Evolutionary conservation across 129 eudicot species (phyloP).

Genomic region (Artemisia annua): DNA sequence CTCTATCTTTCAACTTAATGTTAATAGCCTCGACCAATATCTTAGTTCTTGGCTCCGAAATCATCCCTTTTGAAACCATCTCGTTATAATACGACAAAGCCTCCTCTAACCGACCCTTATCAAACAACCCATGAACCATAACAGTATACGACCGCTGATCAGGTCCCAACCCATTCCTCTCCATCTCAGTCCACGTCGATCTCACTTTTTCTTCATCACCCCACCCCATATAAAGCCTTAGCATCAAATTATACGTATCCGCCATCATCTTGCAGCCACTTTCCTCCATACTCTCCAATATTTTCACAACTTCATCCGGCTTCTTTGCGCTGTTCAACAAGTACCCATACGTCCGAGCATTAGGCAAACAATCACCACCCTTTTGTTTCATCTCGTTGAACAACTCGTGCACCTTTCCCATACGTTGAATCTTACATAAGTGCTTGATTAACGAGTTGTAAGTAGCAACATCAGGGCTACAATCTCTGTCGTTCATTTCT

Average conservation of each 20-base stretch:
- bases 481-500: constrained; percentile 61
- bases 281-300: constrained; percentile 62
- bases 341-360: constrained; percentile 60
- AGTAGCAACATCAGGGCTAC: constrained; percentile 58
- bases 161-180: constrained; percentile 68
- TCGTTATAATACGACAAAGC: constrained; percentile 55
- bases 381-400: constrained; percentile 63
- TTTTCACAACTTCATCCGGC: constrained; percentile 50
- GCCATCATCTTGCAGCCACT: constrained; percentile 51
- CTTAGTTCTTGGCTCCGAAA: constrained; percentile 67
- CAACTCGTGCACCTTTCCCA: constrained; percentile 69
- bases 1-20: constrained; percentile 36
- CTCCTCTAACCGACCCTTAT: constrained; percentile 50
- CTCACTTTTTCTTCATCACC: constrained; percentile 43
- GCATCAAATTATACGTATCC: constrained; percentile 61
- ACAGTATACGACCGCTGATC: constrained; percentile 76
- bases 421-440: constrained; percentile 74
- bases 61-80: constrained; percentile 74
- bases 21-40: constrained; percentile 55
- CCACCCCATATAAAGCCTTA: constrained; percentile 83
- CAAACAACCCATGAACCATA: constrained; percentile 69
- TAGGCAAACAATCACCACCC: constrained; percentile 58
- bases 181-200: constrained; percentile 74
- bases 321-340: constrained; percentile 55
- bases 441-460: constrained; percentile 76